phyloP scores from a whole-genome alignment of 352 stramenopile species.

The Elongisporangium prolatum region DNA sequence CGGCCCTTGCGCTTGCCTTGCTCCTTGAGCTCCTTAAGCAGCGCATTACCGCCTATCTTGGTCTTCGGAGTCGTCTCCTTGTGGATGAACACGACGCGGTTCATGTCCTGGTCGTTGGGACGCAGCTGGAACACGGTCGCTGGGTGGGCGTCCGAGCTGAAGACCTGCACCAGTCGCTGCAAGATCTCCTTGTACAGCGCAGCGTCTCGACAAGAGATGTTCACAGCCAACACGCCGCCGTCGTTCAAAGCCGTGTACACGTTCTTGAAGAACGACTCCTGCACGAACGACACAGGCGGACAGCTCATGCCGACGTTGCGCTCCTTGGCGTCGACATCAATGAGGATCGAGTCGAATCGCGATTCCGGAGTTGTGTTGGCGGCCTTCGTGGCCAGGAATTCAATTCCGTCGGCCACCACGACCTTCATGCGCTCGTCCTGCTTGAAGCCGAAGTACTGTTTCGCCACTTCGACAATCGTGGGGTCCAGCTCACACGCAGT shows the following conservation, averaged over 20 bases:
- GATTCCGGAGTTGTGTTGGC: slow-evolving; percentile 16
- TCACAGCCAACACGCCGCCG: slow-evolving; percentile 53
- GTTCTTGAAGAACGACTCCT: slow-evolving; percentile 33
- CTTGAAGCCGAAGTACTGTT: slow-evolving; percentile 67
- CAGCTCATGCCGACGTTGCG: slow-evolving; percentile 66
- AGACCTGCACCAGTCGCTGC: slow-evolving; percentile 28
- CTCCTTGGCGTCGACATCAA: slow-evolving; percentile 78
- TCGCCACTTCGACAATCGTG: slow-evolving; percentile 50
- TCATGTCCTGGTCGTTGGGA: slow-evolving; percentile 45
- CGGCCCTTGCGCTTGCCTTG: slow-evolving; percentile 21
- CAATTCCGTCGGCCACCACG: slow-evolving; percentile 42
- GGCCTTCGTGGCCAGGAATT: slow-evolving; percentile 19
- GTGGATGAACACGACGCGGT: slow-evolving; percentile 53
- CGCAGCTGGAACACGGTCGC: slow-evolving; percentile 14
- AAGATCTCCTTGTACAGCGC: slow-evolving; percentile 48
- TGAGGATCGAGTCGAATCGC: slow-evolving; percentile 51
- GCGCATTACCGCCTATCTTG: slow-evolving; percentile 18
- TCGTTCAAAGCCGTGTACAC: slow-evolving; percentile 25
- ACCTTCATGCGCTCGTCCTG: slow-evolving; percentile 36
- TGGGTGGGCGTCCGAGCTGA: slow-evolving; percentile 29
- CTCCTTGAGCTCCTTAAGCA: slow-evolving; percentile 32
- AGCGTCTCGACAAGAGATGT: slow-evolving; percentile 53
- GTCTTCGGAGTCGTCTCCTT: slow-evolving; percentile 19
- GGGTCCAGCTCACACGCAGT: slow-evolving; percentile 65
- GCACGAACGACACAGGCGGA: slow-evolving; percentile 57